Percentiles rank a stretch among this genome's conserved stretches.
Conservation (phyloP, 345 rosid genomes). For the Raphanus sativus region DNA sequence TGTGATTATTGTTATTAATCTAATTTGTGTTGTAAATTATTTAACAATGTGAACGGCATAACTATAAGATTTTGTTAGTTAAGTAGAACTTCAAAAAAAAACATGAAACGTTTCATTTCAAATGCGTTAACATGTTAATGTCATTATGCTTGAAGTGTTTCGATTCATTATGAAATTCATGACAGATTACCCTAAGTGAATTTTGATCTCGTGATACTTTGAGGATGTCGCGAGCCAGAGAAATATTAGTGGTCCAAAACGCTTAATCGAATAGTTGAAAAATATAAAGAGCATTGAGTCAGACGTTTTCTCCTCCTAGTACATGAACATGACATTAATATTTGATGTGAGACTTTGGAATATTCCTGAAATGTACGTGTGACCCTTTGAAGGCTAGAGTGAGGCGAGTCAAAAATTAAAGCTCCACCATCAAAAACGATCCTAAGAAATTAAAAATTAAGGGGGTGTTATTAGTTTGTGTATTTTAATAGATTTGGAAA, state of each 20-base stretch:
- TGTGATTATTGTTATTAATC: background rate
- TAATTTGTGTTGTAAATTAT: background rate
- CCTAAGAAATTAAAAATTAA: slow-evolving; percentile 1
- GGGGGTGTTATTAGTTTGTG: too few species aligned
- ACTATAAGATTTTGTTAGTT: background rate
- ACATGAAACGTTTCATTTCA: background rate
- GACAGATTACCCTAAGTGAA: slow-evolving; percentile 18
- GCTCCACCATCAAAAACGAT: slow-evolving; percentile 29
- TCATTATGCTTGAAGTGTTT: background rate
- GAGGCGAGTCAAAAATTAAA: slow-evolving; percentile 22
- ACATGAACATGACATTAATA: slow-evolving; percentile 6
- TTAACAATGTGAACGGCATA: background rate
- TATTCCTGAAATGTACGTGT: slow-evolving; percentile 28
- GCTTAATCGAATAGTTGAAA: background rate
- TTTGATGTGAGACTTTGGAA: slow-evolving; percentile 31
- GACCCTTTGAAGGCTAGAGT: slow-evolving; percentile 22
- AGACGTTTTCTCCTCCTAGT: slow-evolving; percentile 19
- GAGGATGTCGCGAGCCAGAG: slow-evolving; percentile 12
- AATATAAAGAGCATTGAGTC: background rate
- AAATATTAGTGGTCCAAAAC: slow-evolving; percentile 26
- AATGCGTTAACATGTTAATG: background rate
- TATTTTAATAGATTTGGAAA: too few species aligned
- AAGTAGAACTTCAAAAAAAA: background rate
- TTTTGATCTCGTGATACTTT: slow-evolving; percentile 13
- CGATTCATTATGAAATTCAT: background rate